Base-by-base conservation (phyloP, 2,329 filamentous ascomycete species). In the Xylaria sp. region DNA sequence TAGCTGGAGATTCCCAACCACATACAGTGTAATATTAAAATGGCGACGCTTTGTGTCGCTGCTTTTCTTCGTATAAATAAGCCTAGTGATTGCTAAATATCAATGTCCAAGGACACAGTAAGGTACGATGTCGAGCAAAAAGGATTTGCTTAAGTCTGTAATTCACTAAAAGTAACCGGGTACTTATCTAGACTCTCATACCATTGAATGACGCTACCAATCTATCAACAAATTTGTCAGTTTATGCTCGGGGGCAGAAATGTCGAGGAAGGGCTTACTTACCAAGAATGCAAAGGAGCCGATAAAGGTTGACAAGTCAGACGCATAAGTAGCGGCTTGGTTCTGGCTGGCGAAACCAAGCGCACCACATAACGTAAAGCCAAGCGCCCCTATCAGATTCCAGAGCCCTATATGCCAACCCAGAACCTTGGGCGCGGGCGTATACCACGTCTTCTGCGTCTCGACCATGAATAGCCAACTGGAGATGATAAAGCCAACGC, bases 351-450 rank as follows among this genome's bases (percentile, higher is more conserved):
- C 59, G 46, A 66, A 70, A 20, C 65, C 65, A 28, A 68, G 51
- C 25, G 61, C 69, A 44, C 66, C 69, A 32, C 66, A 72, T 15
- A 55, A 6, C 2, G 68, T 72, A 18, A 68, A 70, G 32, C 61
- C 68, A 37, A 70, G 8, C 8, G 54, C 48, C 9, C 68, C 70
- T 15, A 70, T 28, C n/a, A 71, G 41, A 48, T 71, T 71, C 67
- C 67, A 71, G 23, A 71, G 64, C 9, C 66, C 69, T 56, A 69
- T 69, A 41, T 71, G 63, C 69, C 69, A 71, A 9, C 69, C 66
- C 39, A 69, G 34, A 23, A 57, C 46, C 25, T 44, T 61, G 2
- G 51, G 57, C 6, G 66, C 67, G 13, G 67, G 63, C 10, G 46
- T 66, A 51, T 64, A 70, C 70, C 70, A 71, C n/a, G 65, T 62